Conservation (phyloP, 2,329 filamentous ascomycete genomes). For the Diaporthe eres region DNA sequence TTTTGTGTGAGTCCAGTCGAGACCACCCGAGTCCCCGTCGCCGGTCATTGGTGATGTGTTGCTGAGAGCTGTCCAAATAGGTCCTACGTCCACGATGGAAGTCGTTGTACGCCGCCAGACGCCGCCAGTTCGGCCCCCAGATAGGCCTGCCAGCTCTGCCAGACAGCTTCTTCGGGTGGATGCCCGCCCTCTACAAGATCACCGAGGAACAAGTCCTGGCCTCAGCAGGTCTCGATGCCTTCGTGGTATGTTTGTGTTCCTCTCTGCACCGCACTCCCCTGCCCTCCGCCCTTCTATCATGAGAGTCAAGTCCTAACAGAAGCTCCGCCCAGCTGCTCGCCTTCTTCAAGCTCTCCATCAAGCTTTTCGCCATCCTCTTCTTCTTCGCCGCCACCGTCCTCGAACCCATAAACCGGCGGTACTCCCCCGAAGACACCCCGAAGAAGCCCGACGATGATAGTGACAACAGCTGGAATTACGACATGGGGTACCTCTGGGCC, state of each 20-base stretch:
- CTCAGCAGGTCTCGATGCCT: slow-evolving; percentile 94
- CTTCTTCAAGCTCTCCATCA: slow-evolving; percentile 96
- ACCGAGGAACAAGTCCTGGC: slow-evolving; percentile 91
- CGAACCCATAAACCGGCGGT: slow-evolving; percentile 86
- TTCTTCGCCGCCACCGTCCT: slow-evolving; percentile 87
- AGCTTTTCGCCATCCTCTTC: slow-evolving; percentile 83
- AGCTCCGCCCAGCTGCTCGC: slow-evolving; percentile 76
- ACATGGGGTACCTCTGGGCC: slow-evolving; percentile 82
- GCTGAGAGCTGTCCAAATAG: slow-evolving; percentile 58
- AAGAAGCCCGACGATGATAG: slow-evolving; percentile 34
- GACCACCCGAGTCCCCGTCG: not conserved
- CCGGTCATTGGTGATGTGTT: not conserved
- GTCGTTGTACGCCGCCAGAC: slow-evolving; percentile 89
- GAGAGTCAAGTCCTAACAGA: not conserved
- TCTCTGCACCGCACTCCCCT: not conserved
- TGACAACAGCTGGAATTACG: slow-evolving; percentile 48
- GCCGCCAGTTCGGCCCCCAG: slow-evolving; percentile 74
- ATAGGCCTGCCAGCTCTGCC: slow-evolving; percentile 82
- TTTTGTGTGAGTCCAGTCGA: slow-evolving; percentile 76
- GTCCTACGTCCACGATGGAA: slow-evolving; percentile 92
- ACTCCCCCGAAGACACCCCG: slow-evolving; percentile 51
- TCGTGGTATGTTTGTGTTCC: slow-evolving; percentile 73
- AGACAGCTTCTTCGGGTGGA: slow-evolving; percentile 92
- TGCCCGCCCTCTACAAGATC: slow-evolving; percentile 85
- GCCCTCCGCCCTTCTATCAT: too few species aligned